Evolutionary conservation across 83 land plant genomes (phyloP).

Genomic region (Larix sibirica): DNA sequence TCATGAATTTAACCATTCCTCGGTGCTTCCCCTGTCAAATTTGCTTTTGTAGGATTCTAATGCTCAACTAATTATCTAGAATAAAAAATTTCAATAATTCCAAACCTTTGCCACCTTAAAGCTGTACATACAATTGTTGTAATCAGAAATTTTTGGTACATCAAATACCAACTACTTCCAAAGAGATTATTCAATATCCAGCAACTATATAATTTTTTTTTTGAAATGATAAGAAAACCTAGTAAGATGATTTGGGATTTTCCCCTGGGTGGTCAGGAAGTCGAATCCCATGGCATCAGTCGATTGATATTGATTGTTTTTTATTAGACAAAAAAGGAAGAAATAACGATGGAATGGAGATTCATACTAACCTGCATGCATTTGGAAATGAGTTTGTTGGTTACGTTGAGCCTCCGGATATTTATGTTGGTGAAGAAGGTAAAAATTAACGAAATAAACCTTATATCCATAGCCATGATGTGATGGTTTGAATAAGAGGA

Average conservation of each 20-base stretch:
- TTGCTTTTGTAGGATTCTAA: neutral
- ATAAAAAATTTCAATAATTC: neutral
- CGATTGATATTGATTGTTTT: too few species aligned
- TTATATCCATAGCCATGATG: neutral
- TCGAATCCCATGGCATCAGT: neutral
- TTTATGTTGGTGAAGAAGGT: neutral
- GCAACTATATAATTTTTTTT: neutral
- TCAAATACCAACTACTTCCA: neutral
- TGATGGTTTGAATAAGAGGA: too few species aligned
- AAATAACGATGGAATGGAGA: neutral
- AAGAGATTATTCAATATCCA: neutral
- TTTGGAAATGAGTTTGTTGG: conserved; percentile 1
- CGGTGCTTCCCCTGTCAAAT: neutral
- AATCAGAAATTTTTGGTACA: neutral
- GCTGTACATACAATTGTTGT: neutral
- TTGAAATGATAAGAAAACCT: neutral
- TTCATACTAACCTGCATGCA: conserved; percentile 1
- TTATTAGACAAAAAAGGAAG: neutral
- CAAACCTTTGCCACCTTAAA: neutral
- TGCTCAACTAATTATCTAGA: neutral
- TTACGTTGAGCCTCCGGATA: neutral
- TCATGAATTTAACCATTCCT: too few species aligned
- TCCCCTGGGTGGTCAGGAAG: neutral
- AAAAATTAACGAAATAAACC: neutral
- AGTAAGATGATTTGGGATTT: neutral